Evolutionary conservation across 176 grass and related monocot species (phyloP), one percentile per base, ranked within the genome.

Genomic region (Chloris gayana): DNA sequence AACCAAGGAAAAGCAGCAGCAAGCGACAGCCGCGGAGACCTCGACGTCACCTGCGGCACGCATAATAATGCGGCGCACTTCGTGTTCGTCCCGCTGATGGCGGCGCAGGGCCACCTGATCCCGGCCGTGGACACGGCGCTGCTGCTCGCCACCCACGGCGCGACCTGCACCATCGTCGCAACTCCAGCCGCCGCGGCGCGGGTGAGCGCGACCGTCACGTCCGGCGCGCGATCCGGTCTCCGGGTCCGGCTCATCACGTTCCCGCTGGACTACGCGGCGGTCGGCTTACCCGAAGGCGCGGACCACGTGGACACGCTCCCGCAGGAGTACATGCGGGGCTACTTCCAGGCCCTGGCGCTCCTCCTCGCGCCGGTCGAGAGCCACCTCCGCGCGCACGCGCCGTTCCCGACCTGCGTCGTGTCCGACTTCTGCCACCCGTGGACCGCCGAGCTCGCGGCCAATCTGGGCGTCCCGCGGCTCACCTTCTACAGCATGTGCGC

Each of bases 11-110:
- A 37, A 37, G 35, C 35, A 37, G 3, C 35, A 37, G n/a, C 59
- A 7, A 42, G 21, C 35, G 14, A 44, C 25, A 9, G 24, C 35
- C 17, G 17, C 1, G 38, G 26, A 44, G 38, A 8, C 7, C 57
- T 41, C 70, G 47, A 51, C 26, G 15, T 11, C 80, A 22, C 11
- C 69, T 3, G 26, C 46, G 2, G 29, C 58, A 47, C 68, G 32
- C 74, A n/a, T n/a, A n/a, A 67, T 92, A n/a, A 79, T 85, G 77
- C 18, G 51, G 51, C 84, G 78, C 87, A 93, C 85, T 93, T 90
- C 53, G 71, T 87, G 61, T 84, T 93, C 46, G 81, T 93, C 10
- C 87, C 81, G 75, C 60, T 90, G 31, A 61, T 80, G 58, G 76
- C 62, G 24, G 85, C 67, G 19, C 79, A 86, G 82, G 90, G 87